Percentiles rank a stretch among this genome's conserved stretches.
Evolutionary conservation across 805 yeast genomes (phyloP).

Genomic region (Candida stauntonica): DNA sequence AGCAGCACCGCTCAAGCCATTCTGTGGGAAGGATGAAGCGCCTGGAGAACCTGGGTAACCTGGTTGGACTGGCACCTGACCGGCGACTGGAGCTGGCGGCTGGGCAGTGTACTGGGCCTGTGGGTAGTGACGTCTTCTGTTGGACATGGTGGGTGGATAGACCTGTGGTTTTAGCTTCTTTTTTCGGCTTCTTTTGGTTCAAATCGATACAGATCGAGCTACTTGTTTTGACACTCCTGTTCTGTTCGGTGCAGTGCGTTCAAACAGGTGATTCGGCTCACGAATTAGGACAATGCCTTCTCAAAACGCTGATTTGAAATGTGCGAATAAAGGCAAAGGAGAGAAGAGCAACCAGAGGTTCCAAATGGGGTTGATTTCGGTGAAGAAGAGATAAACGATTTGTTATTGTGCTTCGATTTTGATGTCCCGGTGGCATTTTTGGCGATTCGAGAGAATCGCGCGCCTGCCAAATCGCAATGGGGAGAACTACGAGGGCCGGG

Average conservation of each 20-base stretch:
- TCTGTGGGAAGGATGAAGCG: slow-evolving; percentile 5
- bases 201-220: not conserved
- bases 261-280: too few relatives aligned
- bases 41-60: slow-evolving; percentile 7
- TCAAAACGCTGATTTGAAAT: not conserved
- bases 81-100: slow-evolving; percentile 9
- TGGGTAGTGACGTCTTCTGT: slow-evolving; percentile 32
- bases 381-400: too few relatives aligned
- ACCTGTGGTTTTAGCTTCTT: not conserved
- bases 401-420: slow-evolving; percentile 2
- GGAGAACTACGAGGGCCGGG: too few relatives aligned
- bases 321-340: too few relatives aligned
- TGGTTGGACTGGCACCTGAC: slow-evolving; percentile 6
- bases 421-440: slow-evolving; percentile 14
- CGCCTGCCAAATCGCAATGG: too few relatives aligned
- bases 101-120: slow-evolving; percentile 25
- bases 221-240: too few relatives aligned
- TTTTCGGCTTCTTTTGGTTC: not conserved
- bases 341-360: too few relatives aligned
- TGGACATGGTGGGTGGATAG: slow-evolving; percentile 19
- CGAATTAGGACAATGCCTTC: too few relatives aligned
- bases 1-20: slow-evolving; percentile 19
- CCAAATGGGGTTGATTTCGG: too few relatives aligned
- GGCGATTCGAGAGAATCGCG: not conserved
- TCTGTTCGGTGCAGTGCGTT: too few relatives aligned